These are phyloP conservation scores for Suillus subalutaceus DNA, from an alignment of 768 basidiomycete species.

Conservation along the genomic window DNA sequence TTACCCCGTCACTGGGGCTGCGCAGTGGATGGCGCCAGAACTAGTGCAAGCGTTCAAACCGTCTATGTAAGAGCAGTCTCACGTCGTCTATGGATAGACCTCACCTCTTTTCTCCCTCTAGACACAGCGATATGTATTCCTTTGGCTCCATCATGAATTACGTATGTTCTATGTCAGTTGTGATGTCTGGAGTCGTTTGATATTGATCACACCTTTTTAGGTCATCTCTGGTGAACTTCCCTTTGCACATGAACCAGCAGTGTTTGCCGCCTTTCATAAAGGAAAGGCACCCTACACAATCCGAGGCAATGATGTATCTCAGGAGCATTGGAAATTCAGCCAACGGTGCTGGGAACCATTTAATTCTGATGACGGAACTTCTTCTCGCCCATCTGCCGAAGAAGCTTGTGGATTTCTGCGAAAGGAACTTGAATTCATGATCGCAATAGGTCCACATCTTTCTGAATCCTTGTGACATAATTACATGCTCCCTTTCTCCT, in stretches of 20 bases:
- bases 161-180: neutral
- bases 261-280: neutral
- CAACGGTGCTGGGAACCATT: neutral
- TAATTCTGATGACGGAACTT: neutral
- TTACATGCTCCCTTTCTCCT: neutral
- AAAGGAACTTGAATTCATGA: neutral
- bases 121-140: slow-evolving; percentile 4
- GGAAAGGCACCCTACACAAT: neutral
- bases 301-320: neutral
- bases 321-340: neutral
- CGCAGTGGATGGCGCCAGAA: slow-evolving; percentile 2
- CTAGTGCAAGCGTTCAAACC: neutral
- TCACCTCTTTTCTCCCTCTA: neutral
- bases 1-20: neutral
- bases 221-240: slow-evolving; percentile 1
- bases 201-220: neutral
- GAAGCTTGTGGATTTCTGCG: neutral
- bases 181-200: neutral
- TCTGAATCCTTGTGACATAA: neutral
- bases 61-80: neutral
- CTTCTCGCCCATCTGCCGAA: slow-evolving; percentile 5
- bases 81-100: neutral
- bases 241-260: neutral
- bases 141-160: slow-evolving; percentile 8
- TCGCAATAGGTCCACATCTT: neutral